Evolutionary conservation across 305 asterid genomes (phyloP), one percentile per base, ranked within the genome.

Genomic region (Plantago lanceolata): DNA sequence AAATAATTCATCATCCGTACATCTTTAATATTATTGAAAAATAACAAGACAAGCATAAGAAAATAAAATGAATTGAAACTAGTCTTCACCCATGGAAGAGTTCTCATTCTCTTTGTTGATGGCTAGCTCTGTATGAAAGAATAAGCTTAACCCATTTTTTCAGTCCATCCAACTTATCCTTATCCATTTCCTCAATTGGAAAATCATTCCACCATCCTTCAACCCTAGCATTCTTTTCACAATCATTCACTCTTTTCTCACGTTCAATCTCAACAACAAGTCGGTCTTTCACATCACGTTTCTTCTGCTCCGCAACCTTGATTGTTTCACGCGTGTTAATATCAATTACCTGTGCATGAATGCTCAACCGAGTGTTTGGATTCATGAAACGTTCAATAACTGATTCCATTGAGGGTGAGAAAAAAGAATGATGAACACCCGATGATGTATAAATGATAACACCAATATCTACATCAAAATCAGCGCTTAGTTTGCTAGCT

Each of bases 381-480:
- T 67, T 19, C 5, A 2, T 3, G 51, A 72, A 71, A 3, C 76
- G 54, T 7, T 61, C 31, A 21, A 75, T 2, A 6, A 85, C 69
- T 0, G 78, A 58, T 0, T 80, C 81, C 67, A 70, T 47, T 13
- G 37, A 58, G 3, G 92, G 85, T 18, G 72, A 71, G 58, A 77
- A 78, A 47, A 80, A 80, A 0, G 86, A 79, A 29, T 59, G 70
- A 3, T 80, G 80, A 16, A 66, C 62, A 17, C 68, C 61, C 0
- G 77, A 68, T 0, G 85, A 82, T 0, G 84, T 82, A 28, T 70
- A 78, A 0, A 81, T 17, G 0, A 82, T 31, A 4, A 85, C 19
- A 6, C 82, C 82, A 2, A 82, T 43, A 14, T 78, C 85, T 0
- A 21, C 72, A 20, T 44, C 69, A 48, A 76, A 85, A 1, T 59